Base-by-base conservation (phyloP, 345 rosid genomes). In the Eutrema japonicum region DNA sequence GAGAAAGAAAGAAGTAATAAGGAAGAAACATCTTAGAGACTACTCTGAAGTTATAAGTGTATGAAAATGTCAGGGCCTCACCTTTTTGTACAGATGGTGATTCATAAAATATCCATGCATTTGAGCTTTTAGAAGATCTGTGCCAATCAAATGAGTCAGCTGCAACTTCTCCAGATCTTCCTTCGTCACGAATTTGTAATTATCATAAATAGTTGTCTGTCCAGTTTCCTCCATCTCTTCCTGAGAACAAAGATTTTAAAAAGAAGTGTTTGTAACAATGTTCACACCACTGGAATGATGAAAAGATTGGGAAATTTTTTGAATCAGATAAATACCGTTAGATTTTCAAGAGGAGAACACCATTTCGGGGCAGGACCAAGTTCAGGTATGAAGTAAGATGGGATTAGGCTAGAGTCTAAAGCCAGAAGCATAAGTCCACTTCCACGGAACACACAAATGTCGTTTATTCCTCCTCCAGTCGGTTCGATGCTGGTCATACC, bases 361-460 rank as follows among this genome's bases (percentile, higher is more conserved):
- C 99, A 95, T 66, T 86, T 90, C 46, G 99, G 99, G 66, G 95
- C 91, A 82, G 99, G 93, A 74, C 97, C 99, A 47, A 92, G 82
- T 70, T 91, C 87, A 80, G 99, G 97, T 78, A 95, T 77, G 66
- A 87, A 95, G 77, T 92, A 88, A 71, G 96, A 83, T 45, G 96
- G 96, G 79, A 92, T 92, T 78, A 85, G 84, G 84, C 93, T 79
- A 78, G 88, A 60, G 75, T 95, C 97, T 80, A 95, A 78, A 57
- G 96, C 97, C 72, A 95, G 69, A 37, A 92, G 77, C 87, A 95
- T 80, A 77, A 95, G 75, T n/a, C 99, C 99, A 71, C 97, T 95
- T 73, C 82, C 84, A 61, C 64, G 86, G 80, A 88, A 92, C 66
- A 88, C 90, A 72, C 99, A 95, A 38, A 87, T 81, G 79, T 95